Conservation (phyloP, 108 stramenopile genomes). For the Nitzschia palea region DNA sequence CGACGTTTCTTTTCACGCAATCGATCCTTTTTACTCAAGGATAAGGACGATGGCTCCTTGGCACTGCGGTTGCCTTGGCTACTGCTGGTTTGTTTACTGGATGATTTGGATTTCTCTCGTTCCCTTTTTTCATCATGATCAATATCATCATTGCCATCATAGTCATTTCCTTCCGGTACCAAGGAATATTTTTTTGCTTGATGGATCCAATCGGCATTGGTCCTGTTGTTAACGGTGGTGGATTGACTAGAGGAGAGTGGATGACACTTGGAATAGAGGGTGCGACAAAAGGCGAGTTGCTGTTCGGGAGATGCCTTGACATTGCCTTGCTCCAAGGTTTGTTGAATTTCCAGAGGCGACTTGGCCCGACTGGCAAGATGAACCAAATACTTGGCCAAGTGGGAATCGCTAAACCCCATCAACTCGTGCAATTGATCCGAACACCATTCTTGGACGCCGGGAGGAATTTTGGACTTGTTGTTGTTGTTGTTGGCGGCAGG, state of each 20-base stretch:
- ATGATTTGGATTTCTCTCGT: neutral
- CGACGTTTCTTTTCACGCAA: slow-evolving; percentile 32
- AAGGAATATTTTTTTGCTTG: slow-evolving; percentile 33
- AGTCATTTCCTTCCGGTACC: slow-evolving; percentile 23
- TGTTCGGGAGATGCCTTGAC: slow-evolving; percentile 29
- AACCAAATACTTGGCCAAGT: slow-evolving; percentile 69
- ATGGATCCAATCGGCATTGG: slow-evolving; percentile 49
- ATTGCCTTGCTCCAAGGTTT: slow-evolving; percentile 57
- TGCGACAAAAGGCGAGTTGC: slow-evolving; percentile 22
- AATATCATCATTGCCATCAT: neutral
- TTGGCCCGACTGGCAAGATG: slow-evolving; percentile 51
- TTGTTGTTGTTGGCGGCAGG: neutral
- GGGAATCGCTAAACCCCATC: slow-evolving; percentile 76
- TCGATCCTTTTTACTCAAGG: slow-evolving; percentile 15
- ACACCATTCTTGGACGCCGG: slow-evolving; percentile 55
- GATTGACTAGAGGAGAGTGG: neutral
- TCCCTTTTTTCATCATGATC: neutral
- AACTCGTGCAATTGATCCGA: slow-evolving; percentile 76
- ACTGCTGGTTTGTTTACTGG: too few species aligned
- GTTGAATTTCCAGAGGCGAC: slow-evolving; percentile 34
- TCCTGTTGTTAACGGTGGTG: slow-evolving; percentile 6
- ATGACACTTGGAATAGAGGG: slow-evolving; percentile 17
- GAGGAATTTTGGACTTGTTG: neutral
- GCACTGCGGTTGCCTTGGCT: neutral
- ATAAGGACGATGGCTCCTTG: slow-evolving; percentile 4